A percentile compares a stretch with the other conserved stretches of the same genome.
These are phyloP conservation scores for Epichloe brachyelytri DNA, from an alignment of 2,329 filamentous ascomycete species.

Conservation along the genomic window DNA sequence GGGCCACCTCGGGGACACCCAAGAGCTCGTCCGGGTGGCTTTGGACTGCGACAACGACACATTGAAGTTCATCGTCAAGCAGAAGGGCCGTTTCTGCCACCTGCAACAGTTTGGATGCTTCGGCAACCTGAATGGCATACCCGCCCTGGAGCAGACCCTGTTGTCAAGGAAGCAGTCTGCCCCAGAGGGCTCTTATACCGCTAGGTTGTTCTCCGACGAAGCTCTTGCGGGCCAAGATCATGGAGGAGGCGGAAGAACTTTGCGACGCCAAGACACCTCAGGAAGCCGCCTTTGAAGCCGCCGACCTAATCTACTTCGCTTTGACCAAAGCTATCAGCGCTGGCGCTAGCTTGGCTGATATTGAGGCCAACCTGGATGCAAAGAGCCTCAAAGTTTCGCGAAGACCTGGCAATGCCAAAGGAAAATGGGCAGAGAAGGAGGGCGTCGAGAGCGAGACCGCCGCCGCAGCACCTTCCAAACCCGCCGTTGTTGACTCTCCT, in stretches of 20 bases:
- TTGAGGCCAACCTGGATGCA: constrained; percentile 82
- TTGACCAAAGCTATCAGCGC: constrained; percentile 77
- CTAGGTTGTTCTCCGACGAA: constrained; percentile 86
- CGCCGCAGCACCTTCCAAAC: constrained; percentile 19
- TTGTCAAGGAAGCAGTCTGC: constrained; percentile 69
- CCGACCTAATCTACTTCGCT: constrained; percentile 92
- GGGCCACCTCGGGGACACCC: constrained; percentile 83
- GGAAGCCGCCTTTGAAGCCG: constrained; percentile 86
- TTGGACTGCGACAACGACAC: constrained; percentile 93
- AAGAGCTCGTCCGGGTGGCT: constrained; percentile 73
- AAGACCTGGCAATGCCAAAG: constrained; percentile 86
- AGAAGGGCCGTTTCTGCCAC: constrained; percentile 91
- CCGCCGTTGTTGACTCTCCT: constrained; percentile 18
- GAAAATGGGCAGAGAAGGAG: constrained; percentile 77
- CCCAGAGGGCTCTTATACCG: constrained; percentile 84
- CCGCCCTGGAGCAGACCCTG: constrained; percentile 77
- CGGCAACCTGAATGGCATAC: constrained; percentile 67
- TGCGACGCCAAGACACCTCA: constrained; percentile 73
- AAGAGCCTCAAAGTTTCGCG: constrained; percentile 95
- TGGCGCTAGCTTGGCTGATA: constrained; percentile 75
- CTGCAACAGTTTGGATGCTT: constrained; percentile 88
- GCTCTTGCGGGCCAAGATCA: constrained; percentile 85
- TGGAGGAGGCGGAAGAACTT: constrained; percentile 94
- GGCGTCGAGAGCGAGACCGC: constrained; percentile 41
- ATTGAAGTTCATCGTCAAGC: constrained; percentile 75